Percentiles rank a stretch among this genome's conserved stretches.
These are phyloP conservation scores for Epichloe baconii DNA, from an alignment of 2,329 filamentous ascomycete genomes.

Conservation along the genomic window DNA sequence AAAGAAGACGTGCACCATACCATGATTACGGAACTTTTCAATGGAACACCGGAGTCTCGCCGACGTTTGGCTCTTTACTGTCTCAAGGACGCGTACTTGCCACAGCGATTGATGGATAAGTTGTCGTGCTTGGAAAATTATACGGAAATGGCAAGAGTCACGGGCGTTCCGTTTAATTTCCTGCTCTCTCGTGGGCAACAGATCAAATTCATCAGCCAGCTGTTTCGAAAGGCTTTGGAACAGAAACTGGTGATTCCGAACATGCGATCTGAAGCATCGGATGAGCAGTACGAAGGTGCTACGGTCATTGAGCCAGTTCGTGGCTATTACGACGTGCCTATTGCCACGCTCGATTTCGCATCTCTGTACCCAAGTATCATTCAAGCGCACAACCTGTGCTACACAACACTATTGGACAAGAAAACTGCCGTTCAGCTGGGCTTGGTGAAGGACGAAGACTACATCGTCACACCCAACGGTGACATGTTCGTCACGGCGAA, in stretches of 20 bases:
- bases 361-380: conserved; percentile 98
- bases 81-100: conserved; percentile 91
- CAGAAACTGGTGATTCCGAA: conserved; percentile 93
- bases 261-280: conserved; percentile 51
- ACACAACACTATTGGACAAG: conserved; percentile 74
- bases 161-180: conserved; percentile 93
- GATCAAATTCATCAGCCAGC: conserved; percentile 92
- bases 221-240: conserved; percentile 88
- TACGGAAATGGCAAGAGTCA: conserved; percentile 98
- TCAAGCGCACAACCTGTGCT: conserved; percentile 95
- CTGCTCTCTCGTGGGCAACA: conserved; percentile 87
- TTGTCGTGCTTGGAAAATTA: conserved; percentile 98
- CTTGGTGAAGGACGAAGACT: conserved; percentile 81
- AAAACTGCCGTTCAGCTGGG: conserved; percentile 60
- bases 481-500: conserved; percentile 85
- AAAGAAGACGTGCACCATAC: conserved; percentile 98
- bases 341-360: conserved; percentile 96
- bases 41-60: conserved; percentile 85
- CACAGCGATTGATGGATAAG: conserved; percentile 91
- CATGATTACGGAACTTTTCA: conserved; percentile 98
- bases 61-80: conserved; percentile 90
- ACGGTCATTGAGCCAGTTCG: conserved; percentile 93
- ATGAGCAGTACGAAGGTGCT: conserved; percentile 93
- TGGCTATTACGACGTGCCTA: conserved; percentile 87
- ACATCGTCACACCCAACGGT: conserved; percentile 89